Conservation (phyloP, 352 stramenopile genomes). For the Phytophthora tubulina region DNA sequence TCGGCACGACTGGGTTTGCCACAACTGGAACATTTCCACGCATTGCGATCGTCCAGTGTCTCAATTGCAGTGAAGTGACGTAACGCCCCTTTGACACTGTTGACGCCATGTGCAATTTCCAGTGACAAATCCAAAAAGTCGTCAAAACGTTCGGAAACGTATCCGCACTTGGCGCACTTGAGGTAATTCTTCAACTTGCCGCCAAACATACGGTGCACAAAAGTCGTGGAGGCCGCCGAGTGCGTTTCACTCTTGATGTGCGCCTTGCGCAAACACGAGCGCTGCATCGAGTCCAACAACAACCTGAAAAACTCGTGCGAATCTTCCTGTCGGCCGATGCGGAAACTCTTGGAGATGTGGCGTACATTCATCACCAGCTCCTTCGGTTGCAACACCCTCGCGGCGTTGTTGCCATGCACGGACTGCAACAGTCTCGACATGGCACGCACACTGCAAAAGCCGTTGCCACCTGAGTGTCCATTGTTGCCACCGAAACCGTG, state of each 20-base stretch:
- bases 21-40: slow-evolving; percentile 89
- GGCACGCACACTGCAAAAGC: slow-evolving; percentile 68
- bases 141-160: slow-evolving; percentile 83
- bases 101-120: slow-evolving; percentile 83
- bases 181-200: slow-evolving; percentile 86
- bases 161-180: slow-evolving; percentile 87
- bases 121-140: slow-evolving; percentile 92
- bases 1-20: slow-evolving; percentile 78
- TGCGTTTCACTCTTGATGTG: slow-evolving; percentile 79
- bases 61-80: slow-evolving; percentile 87
- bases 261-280: slow-evolving; percentile 73
- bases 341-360: slow-evolving; percentile 87
- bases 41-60: slow-evolving; percentile 84
- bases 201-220: slow-evolving; percentile 88
- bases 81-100: slow-evolving; percentile 77
- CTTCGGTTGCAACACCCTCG: slow-evolving; percentile 74
- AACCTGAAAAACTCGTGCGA: slow-evolving; percentile 93
- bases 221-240: slow-evolving; percentile 68
- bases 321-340: slow-evolving; percentile 91
- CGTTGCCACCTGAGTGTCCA: slow-evolving; percentile 39
- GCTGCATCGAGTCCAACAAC: slow-evolving; percentile 89
- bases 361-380: slow-evolving; percentile 89
- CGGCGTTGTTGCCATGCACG: slow-evolving; percentile 56
- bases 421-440: slow-evolving; percentile 77
- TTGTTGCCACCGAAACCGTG: slow-evolving; percentile 22